Base-by-base conservation (phyloP, 768 basidiomycete genomes). In the Dioszegia hungarica region DNA sequence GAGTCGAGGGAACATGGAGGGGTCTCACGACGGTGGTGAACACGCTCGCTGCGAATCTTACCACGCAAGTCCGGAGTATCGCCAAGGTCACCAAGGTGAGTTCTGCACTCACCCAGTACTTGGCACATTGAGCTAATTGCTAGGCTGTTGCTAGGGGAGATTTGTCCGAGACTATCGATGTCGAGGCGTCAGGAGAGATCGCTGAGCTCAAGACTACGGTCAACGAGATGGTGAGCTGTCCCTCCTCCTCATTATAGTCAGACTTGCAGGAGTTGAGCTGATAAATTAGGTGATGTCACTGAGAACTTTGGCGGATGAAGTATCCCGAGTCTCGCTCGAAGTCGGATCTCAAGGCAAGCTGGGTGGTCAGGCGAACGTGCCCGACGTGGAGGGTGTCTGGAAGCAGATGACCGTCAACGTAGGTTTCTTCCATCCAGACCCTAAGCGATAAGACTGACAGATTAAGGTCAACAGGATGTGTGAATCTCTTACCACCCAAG, bases 371-470 rank as follows among this genome's bases (percentile, higher is more conserved):
- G 92, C 92, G 0, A 83, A 80, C 56, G 92, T 94, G 0, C 86
- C 88, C n/a, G 90, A 88, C 45, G 91, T 93, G 0, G 86, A 91
- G 72, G 91, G 91, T 51, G 90, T 90, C 80, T 92, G 91, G 91
- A 90, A 92, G 81, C 72, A 74, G 55, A 59, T 75, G 28, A 74
- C 73, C 14, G 65, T 72, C 43, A 77, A 73, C 47, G 62, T 79
- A 54, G 75, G 65, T 63, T 22, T 17, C 5, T n/a, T 12, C 19
- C 22, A 4, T 44, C 17, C 8, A 9, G 24, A 22, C n/a, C n/a
- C 17, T n/a, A 5, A 9, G 25, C 56, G 29, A 11, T 56, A 27
- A 55, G 56, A 52, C 59, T 66, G 44, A 62, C 28, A 44, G n/a
- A 1, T 15, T n/a, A 44, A 75, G 75, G 75, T 77, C 52, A 78